These are phyloP conservation scores for Elongisporangium undulatum DNA, from an alignment of 352 stramenopile species.

Conservation along the genomic window DNA sequence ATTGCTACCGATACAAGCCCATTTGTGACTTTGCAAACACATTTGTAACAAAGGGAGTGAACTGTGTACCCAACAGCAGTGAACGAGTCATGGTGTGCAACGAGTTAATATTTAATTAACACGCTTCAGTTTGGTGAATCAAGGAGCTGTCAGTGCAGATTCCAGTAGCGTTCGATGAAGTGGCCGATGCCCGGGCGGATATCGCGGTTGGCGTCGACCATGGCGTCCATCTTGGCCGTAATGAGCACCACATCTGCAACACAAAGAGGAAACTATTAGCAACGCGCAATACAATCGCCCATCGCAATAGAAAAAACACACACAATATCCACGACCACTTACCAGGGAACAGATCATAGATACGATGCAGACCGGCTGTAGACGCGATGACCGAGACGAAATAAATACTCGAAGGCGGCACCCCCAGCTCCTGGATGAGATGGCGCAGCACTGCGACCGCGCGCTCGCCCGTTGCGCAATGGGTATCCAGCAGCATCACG, in stretches of 20 bases:
- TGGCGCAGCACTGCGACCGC: conserved; percentile 33
- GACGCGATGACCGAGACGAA: conserved; percentile 47
- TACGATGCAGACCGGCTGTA: conserved; percentile 28
- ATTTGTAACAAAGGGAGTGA: too few relatives aligned
- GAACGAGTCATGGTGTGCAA: background rate
- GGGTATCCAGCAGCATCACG: conserved; percentile 35
- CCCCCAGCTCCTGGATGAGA: conserved; percentile 21
- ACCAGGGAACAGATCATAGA: conserved; percentile 46
- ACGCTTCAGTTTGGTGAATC: conserved; percentile 2
- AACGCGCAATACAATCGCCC: background rate
- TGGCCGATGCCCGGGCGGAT: conserved; percentile 33
- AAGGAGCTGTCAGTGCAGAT: conserved; percentile 7
- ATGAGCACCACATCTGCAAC: conserved; percentile 28
- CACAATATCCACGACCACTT: conserved; percentile 1
- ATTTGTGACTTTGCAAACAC: too few relatives aligned
- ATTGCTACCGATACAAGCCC: too few relatives aligned
- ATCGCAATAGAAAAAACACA: background rate
- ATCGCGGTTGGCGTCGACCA: conserved; percentile 25
- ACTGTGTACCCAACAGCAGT: background rate
- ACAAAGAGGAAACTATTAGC: background rate
- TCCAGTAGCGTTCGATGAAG: conserved; percentile 40
- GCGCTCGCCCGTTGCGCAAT: conserved; percentile 38
- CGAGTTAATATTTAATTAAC: conserved; percentile 7
- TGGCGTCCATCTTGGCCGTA: conserved; percentile 39
- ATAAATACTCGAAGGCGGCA: conserved; percentile 41